phyloP scores from a whole-genome alignment of 805 yeast species.

The Hemisphaericaspora nanyangensis region DNA sequence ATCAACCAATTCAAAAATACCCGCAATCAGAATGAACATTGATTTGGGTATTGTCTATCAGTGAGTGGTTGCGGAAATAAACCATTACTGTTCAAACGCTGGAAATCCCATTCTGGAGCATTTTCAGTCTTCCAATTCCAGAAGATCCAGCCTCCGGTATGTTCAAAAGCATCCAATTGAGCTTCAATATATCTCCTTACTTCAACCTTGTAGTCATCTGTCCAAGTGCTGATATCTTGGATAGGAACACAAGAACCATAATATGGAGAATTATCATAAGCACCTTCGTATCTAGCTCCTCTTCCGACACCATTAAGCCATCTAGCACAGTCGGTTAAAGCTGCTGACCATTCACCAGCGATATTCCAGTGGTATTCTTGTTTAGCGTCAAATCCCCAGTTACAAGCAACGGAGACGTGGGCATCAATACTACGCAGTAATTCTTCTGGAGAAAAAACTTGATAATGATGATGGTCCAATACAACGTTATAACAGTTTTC shows the following conservation, averaged over 20 bases:
- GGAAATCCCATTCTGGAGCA: constrained; percentile 83
- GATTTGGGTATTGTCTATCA: constrained; percentile 65
- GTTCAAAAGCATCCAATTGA: constrained; percentile 77
- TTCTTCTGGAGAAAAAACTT: constrained; percentile 69
- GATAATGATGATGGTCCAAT: constrained; percentile 88
- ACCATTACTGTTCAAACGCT: constrained; percentile 50
- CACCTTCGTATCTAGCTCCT: constrained; percentile 79
- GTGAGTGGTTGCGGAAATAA: constrained; percentile 79
- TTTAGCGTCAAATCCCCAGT: constrained; percentile 25
- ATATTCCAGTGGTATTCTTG: constrained; percentile 69
- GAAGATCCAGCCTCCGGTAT: constrained; percentile 81
- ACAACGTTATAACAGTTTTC: constrained; percentile 57
- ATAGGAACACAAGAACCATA: constrained; percentile 59
- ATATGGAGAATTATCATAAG: constrained; percentile 35
- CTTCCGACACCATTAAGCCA: constrained; percentile 86
- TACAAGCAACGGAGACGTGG: constrained; percentile 45
- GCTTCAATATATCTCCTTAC: constrained; percentile 80
- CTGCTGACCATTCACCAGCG: constrained; percentile 89
- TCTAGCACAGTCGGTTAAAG: constrained; percentile 84
- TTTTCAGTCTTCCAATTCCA: constrained; percentile 93
- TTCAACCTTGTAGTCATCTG: constrained; percentile 49
- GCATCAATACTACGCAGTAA: constrained; percentile 55
- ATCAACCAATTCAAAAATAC: too few species aligned
- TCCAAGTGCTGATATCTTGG: constrained; percentile 44
- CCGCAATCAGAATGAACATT: constrained; percentile 42